These are phyloP conservation scores for Tylopilus cervinicoccineus DNA, from an alignment of 768 basidiomycete genomes.

Conservation along the genomic window DNA sequence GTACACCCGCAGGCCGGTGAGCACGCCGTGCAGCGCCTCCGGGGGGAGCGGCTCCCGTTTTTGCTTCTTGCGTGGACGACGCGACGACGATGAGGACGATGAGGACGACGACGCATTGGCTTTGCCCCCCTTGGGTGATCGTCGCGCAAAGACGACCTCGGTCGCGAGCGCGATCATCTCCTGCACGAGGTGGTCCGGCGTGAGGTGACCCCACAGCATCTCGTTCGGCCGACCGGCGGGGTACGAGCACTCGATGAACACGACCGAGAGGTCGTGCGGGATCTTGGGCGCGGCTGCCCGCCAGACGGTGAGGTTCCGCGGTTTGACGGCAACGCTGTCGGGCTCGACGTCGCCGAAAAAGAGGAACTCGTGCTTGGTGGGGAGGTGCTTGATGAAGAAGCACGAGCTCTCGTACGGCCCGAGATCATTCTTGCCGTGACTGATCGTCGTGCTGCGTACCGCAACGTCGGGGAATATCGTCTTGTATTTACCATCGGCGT, in stretches of 20 bases:
- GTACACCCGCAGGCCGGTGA: slow-evolving; percentile 64
- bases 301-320: slow-evolving; percentile 74
- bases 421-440: slow-evolving; percentile 58
- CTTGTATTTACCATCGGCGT: slow-evolving; percentile 49
- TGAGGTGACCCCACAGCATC: slow-evolving; percentile 81
- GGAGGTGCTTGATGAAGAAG: slow-evolving; percentile 76
- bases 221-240: slow-evolving; percentile 65
- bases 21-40: slow-evolving; percentile 46
- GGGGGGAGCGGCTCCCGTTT: slow-evolving; percentile 34
- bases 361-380: slow-evolving; percentile 64
- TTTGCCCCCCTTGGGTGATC: slow-evolving; percentile 25
- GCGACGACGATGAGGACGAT: background rate
- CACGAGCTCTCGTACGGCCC: slow-evolving; percentile 74
- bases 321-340: slow-evolving; percentile 60
- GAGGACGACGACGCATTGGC: background rate
- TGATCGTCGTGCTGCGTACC: slow-evolving; percentile 62
- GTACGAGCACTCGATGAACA: slow-evolving; percentile 96
- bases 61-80: slow-evolving; percentile 35
- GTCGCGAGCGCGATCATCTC: slow-evolving; percentile 70
- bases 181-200: slow-evolving; percentile 69
- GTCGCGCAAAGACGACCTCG: slow-evolving; percentile 54
- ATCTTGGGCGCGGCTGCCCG: slow-evolving; percentile 74
- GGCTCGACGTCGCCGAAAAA: slow-evolving; percentile 97
- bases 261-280: slow-evolving; percentile 58
- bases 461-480: slow-evolving; percentile 53